Evolutionary conservation across 345 rosid genomes (phyloP).

Genomic region (Pseudoturritis turrita): DNA sequence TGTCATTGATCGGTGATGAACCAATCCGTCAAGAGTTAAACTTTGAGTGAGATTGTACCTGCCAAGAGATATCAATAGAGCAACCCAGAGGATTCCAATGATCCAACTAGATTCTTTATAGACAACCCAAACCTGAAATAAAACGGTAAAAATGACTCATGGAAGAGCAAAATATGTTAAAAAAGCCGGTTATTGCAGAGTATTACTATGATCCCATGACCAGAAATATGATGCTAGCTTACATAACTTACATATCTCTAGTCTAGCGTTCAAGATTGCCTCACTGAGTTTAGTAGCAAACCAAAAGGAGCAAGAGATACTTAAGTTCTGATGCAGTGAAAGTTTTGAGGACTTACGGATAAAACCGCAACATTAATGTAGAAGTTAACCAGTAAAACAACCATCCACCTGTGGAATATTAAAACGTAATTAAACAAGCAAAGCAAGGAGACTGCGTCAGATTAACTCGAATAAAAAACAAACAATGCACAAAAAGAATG

Average conservation of each 20-base stretch:
- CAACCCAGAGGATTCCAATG: constrained; percentile 58
- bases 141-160: background rate
- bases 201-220: background rate
- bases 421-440: constrained; percentile 3
- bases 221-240: no score
- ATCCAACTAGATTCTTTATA: constrained; percentile 84
- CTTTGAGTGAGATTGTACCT: constrained; percentile 42
- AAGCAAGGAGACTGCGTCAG: background rate
- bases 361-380: constrained; percentile 57
- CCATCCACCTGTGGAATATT: constrained; percentile 65
- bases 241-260: no score
- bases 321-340: background rate
- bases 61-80: constrained; percentile 69
- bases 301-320: background rate
- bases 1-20: background rate
- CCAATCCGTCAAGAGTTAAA: background rate
- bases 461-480: background rate
- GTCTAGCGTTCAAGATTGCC: background rate
- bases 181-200: background rate
- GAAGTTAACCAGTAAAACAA: constrained; percentile 65
- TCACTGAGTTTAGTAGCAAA: background rate
- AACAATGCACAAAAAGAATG: background rate
- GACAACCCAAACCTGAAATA: constrained; percentile 65
- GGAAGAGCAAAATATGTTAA: background rate
- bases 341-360: constrained; percentile 50